phyloP scores from a whole-genome alignment of 2,329 filamentous ascomycete species.

The Thelonectria discophora region DNA sequence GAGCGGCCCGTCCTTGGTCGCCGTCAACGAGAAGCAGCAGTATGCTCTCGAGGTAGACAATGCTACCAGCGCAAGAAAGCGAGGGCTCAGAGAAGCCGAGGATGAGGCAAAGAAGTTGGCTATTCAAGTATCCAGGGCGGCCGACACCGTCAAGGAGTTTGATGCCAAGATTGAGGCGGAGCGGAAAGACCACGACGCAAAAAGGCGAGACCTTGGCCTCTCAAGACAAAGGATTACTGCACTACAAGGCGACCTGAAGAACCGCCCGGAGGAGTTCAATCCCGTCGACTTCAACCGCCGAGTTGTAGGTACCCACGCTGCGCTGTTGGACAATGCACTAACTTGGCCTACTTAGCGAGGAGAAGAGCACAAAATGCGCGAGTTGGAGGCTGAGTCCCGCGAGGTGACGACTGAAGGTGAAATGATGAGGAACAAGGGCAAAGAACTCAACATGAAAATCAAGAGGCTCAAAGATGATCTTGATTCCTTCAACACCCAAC shows the following conservation, averaged over 20 bases:
- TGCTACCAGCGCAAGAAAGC: constrained; percentile 64
- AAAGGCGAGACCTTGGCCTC: constrained; percentile 60
- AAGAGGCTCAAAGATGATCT: constrained; percentile 58
- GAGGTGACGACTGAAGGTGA: constrained; percentile 51
- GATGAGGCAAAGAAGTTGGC: constrained; percentile 56
- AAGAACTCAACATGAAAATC: constrained; percentile 50
- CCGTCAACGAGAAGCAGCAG: constrained; percentile 73
- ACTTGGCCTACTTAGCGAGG: constrained; percentile 59
- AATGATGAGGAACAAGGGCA: constrained; percentile 55
- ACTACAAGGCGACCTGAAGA: constrained; percentile 70
- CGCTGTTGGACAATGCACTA: constrained; percentile 20
- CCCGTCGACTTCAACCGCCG: constrained; percentile 74
- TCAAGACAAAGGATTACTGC: constrained; percentile 67
- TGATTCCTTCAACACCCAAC: constrained; percentile 72
- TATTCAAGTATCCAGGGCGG: constrained; percentile 47
- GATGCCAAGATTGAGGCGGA: constrained; percentile 59
- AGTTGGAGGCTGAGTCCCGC: constrained; percentile 56
- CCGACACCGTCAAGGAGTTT: constrained; percentile 55
- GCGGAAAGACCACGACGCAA: constrained; percentile 57
- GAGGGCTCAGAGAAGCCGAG: constrained; percentile 64
- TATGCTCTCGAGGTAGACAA: constrained; percentile 69
- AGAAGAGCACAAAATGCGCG: constrained; percentile 65
- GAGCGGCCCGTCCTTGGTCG: constrained; percentile 72
- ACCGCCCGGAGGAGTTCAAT: constrained; percentile 74
- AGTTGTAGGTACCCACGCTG: constrained; percentile 63